Evolutionary conservation across 208 protist species (phyloP).

Genomic region (Sergeia podlipaevii): DNA sequence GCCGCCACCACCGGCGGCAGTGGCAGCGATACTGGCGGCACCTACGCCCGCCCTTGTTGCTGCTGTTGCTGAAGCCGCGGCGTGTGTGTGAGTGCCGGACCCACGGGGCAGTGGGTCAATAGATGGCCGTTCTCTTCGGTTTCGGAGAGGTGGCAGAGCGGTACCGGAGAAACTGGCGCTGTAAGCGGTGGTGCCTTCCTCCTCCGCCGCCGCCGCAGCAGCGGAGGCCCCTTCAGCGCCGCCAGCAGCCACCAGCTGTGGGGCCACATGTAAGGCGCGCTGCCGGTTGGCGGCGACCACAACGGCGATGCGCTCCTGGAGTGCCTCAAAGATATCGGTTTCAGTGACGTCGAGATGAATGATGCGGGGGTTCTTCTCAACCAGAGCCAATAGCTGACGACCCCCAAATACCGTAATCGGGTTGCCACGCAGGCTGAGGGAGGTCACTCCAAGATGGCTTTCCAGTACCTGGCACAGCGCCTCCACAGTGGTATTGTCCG

Average conservation of each 20-base stretch:
- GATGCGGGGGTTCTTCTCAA: conserved; percentile 74
- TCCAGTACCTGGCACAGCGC: conserved; percentile 59
- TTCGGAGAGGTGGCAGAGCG: no score
- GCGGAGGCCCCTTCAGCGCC: neutral
- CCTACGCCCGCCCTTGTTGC: neutral
- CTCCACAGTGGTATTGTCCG: conserved; percentile 70
- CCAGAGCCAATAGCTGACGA: conserved; percentile 64
- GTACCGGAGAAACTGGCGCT: neutral
- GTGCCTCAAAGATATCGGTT: conserved; percentile 75
- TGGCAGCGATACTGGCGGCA: neutral
- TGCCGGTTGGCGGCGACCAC: conserved; percentile 37
- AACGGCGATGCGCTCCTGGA: conserved; percentile 59
- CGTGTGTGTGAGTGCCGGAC: no score
- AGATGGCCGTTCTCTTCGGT: no score
- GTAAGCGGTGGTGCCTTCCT: neutral
- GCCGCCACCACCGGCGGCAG: neutral
- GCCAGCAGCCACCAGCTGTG: conserved; percentile 17
- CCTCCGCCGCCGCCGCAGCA: neutral
- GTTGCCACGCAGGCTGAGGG: conserved; percentile 71
- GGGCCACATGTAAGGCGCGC: conserved; percentile 1
- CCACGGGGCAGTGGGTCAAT: no score
- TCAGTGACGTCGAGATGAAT: conserved; percentile 51
- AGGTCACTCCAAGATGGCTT: conserved; percentile 60
- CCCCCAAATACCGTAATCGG: conserved; percentile 76
- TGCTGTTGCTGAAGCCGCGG: no score